These are phyloP conservation scores for Fusarium heterosporum DNA, from an alignment of 2,329 filamentous ascomycete genomes.

Conservation along the genomic window DNA sequence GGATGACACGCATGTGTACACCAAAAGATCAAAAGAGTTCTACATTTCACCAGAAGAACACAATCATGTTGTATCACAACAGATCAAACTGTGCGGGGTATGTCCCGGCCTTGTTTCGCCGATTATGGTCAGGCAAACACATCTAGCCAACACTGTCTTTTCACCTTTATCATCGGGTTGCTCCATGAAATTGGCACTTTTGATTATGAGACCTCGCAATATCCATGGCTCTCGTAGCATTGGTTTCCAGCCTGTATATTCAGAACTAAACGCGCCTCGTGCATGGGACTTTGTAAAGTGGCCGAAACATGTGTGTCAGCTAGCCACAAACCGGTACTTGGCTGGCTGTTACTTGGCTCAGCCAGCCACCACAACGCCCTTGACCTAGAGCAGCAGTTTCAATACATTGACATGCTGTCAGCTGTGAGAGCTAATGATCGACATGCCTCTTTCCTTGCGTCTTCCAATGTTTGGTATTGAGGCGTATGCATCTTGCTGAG, in stretches of 20 bases:
- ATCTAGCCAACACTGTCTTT: no score
- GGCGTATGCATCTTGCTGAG: neutral
- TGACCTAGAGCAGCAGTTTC: neutral
- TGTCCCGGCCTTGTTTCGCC: neutral
- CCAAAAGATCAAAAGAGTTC: neutral
- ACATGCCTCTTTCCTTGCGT: neutral
- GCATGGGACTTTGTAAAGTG: no score
- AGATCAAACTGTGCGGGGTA: neutral
- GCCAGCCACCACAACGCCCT: neutral
- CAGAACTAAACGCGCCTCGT: neutral
- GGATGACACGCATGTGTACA: neutral
- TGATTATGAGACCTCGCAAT: neutral
- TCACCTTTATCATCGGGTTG: no score
- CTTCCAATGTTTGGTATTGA: neutral
- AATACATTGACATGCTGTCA: neutral
- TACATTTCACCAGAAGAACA: neutral
- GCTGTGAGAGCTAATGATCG: neutral
- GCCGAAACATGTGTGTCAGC: neutral
- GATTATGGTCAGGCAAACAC: neutral
- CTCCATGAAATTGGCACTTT: no score
- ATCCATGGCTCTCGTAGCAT: no score
- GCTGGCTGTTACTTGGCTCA: no score
- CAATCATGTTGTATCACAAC: neutral
- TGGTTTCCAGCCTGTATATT: neutral
- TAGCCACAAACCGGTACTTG: neutral